Percentiles rank a stretch among this genome's conserved stretches.
phyloP scores from a whole-genome alignment of 225 moss, liverwort and hornwort species.

The Anthoceros angustus region DNA sequence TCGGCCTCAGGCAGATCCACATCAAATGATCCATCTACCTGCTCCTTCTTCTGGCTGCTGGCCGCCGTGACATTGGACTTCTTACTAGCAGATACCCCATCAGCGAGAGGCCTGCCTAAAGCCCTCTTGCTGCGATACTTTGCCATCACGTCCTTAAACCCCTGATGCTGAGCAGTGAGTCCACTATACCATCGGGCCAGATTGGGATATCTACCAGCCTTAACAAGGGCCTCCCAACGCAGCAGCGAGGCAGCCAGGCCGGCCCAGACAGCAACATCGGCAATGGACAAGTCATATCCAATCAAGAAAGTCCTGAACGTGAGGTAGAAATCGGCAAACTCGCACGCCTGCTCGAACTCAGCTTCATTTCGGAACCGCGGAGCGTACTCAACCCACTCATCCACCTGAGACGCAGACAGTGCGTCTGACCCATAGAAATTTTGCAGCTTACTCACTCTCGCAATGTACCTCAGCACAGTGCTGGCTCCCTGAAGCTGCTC shows the following conservation, averaged over 20 bases:
- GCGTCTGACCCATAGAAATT: constrained; percentile 35
- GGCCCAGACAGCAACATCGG: constrained; percentile 47
- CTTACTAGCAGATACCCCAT: constrained; percentile 11
- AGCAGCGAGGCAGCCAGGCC: constrained; percentile 40
- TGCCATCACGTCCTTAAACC: constrained; percentile 27
- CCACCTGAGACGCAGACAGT: constrained; percentile 43
- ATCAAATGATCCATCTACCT: constrained; percentile 46
- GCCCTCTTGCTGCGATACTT: constrained; percentile 14
- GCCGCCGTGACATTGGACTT: background rate
- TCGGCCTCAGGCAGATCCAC: constrained; percentile 71
- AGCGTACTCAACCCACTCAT: constrained; percentile 62
- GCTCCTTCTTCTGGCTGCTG: constrained; percentile 29
- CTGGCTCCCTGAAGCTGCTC: constrained; percentile 33
- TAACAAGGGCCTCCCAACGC: constrained; percentile 66
- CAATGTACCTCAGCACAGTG: constrained; percentile 27
- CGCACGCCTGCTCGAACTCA: constrained; percentile 65
- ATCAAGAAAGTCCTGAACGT: constrained; percentile 60
- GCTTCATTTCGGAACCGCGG: constrained; percentile 42
- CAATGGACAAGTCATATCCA: constrained; percentile 55
- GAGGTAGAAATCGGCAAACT: constrained; percentile 37
- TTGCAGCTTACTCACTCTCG: constrained; percentile 30
- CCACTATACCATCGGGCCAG: constrained; percentile 76
- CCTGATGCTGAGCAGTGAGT: constrained; percentile 38
- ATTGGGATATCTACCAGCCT: constrained; percentile 42
- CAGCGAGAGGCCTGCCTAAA: constrained; percentile 18